Evolutionary conservation across 1,139 yeast genomes (phyloP), one percentile per base, ranked within the genome.

Genomic region (Kodamaea alishanica): DNA sequence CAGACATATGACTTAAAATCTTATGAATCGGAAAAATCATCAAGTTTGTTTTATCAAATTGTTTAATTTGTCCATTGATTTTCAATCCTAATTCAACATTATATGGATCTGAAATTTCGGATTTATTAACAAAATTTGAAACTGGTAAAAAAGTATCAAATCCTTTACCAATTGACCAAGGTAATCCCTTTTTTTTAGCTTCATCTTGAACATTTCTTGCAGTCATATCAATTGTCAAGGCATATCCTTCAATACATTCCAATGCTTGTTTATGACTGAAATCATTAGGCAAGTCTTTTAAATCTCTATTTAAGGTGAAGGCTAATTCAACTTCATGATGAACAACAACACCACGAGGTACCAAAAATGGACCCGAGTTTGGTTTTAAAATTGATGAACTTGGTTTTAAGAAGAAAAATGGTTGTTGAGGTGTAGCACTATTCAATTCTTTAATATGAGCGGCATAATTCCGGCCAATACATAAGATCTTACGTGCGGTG

Each of bases 131-230:
- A 50, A 80, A 78, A 24, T 69, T 63, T 6, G 95, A 82, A 20
- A 92, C 63, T 1, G 98, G 98, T 57, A 87, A 71, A 60, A 92
- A 92, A 0, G 98, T 92, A 58, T 92, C 98, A 58, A 89, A 92
- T 0, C 98, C 98, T 61, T 92, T 94, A 29, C 94, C 96, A 50
- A 90, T 87, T 5, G 94, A 67, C 99, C 99, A 92, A 9, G 98
- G 98, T 41, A 92, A 73, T 1, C 98, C 97, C 61, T 88, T 88
- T 66, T 75, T 77, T 64, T 92, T 94, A 36, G 97, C 97, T 56
- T 84, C 96, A 54, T 85, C 90, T 63, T 92, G 99, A 26, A 92
- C 95, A 55, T 90, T 89, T 60, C 98, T 77, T 0, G 96, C 98
- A 6, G 98, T 92, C 75, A 92, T 75, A 60, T 92, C 98, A 39